Conservation (phyloP, 768 basidiomycete genomes). For the Calocera cornea region DNA sequence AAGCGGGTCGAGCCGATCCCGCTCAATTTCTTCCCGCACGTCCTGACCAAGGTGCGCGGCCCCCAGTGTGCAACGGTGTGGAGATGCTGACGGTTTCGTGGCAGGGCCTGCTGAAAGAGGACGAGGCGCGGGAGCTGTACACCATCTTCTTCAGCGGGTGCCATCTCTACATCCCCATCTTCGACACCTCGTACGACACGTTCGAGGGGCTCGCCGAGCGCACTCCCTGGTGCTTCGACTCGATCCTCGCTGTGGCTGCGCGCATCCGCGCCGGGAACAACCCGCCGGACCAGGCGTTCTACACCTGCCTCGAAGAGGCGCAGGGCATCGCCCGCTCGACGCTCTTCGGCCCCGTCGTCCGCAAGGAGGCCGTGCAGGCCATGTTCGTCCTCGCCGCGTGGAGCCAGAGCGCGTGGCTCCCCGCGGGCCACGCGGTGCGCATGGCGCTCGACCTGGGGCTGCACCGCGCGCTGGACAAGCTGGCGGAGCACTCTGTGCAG, state of each 20-base stretch:
- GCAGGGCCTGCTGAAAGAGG: constrained; percentile 72
- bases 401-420: constrained; percentile 91
- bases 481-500: constrained; percentile 53
- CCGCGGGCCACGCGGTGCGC: constrained; percentile 88
- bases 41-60: constrained; percentile 59
- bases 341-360: constrained; percentile 82
- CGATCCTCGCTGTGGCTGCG: constrained; percentile 79
- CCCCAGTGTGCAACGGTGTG: too few species aligned
- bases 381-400: constrained; percentile 87
- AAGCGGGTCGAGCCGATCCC: constrained; percentile 73
- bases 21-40: constrained; percentile 75
- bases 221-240: constrained; percentile 91
- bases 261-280: constrained; percentile 83
- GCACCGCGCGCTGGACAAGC: constrained; percentile 81
- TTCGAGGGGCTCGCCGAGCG: constrained; percentile 85
- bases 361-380: constrained; percentile 91
- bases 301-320: constrained; percentile 84
- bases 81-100: too few species aligned
- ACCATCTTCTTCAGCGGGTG: constrained; percentile 95
- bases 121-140: constrained; percentile 79
- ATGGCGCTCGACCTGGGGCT: constrained; percentile 91
- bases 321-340: constrained; percentile 91
- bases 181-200: constrained; percentile 85
- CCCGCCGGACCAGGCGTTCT: constrained; percentile 70
- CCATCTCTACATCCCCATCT: constrained; percentile 90